A percentile compares a stretch with the other conserved stretches of the same genome.
These are phyloP conservation scores for Amphichorda felina DNA, from an alignment of 2,329 filamentous ascomycete species.

Conservation along the genomic window DNA sequence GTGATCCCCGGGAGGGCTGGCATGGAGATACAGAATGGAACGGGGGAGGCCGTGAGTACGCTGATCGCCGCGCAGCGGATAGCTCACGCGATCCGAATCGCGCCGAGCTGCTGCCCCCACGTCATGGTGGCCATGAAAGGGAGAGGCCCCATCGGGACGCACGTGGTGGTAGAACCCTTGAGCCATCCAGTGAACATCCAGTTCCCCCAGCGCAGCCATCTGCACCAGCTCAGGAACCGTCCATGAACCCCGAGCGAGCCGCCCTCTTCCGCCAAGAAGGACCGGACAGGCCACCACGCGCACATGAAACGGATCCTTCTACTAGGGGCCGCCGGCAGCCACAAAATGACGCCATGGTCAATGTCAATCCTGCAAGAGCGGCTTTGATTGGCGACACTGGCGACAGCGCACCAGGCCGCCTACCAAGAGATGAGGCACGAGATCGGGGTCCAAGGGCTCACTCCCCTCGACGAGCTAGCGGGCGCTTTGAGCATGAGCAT, in stretches of 20 bases:
- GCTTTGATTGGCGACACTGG: constrained; percentile 27
- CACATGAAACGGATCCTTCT: constrained; percentile 15
- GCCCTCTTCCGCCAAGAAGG: constrained; percentile 30
- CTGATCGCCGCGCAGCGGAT: constrained; percentile 3
- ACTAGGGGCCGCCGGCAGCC: constrained; percentile 14
- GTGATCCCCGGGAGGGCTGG: constrained; percentile 23
- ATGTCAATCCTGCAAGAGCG: constrained; percentile 36
- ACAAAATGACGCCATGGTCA: constrained; percentile 16
- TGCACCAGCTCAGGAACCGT: constrained; percentile 23
- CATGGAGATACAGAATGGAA: constrained; percentile 26
- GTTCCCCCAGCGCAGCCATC: constrained; percentile 15
- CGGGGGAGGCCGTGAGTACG: constrained; percentile 9
- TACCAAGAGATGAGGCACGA: constrained; percentile 29
- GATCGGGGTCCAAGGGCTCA: constrained; percentile 26
- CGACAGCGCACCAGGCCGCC: constrained; percentile 21
- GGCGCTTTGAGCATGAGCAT: constrained; percentile 14
- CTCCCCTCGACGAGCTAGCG: constrained; percentile 30
- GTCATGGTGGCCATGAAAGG: constrained; percentile 21
- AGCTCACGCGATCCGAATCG: neutral
- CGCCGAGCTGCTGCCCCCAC: constrained; percentile 7
- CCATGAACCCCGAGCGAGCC: constrained; percentile 44
- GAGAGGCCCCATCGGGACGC: constrained; percentile 22
- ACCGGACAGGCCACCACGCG: constrained; percentile 12
- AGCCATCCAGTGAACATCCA: constrained; percentile 15
- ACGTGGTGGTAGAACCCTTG: constrained; percentile 13